Evolutionary conservation across 2,329 filamentous ascomycete genomes (phyloP), one percentile per base, ranked within the genome.

Genomic region (Diplocarpon mali): DNA sequence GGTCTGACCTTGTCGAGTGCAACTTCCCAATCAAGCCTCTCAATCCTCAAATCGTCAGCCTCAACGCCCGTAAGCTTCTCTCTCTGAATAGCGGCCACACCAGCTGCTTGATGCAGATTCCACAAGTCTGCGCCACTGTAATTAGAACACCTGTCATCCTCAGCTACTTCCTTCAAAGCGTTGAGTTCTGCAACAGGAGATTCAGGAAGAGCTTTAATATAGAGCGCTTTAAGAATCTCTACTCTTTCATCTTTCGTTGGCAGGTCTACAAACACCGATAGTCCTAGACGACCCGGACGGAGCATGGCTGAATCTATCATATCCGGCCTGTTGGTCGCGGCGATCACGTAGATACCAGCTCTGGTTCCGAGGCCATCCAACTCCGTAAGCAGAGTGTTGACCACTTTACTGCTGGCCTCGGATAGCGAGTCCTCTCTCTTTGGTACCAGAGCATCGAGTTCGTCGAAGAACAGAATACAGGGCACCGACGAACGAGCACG

Each of bases 401-500:
- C 92, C 2, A 98, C 86, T 29, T 92, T 79, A 1, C 86, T 80
- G 38, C 84, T 86, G 5, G 87, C 83, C 62, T 96, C 90, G 2
- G 82, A 85, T 2, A 85, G 75, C 1, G 73, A 72, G 44, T 83
- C 83, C 59, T 90, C 87, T 44, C 92, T 80, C 41, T 80, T 80
- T 0, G 90, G 89, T 0, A 92, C 89, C 2, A 98, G 70, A 1
- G 92, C 90, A 64, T 98, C 92, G 42, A 98, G 75, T 66, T 98
- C 92, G 62, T 98, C 92, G 61, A 98, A 96, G 74, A 98, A 96
- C 47, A 98, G 81, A 44, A 98, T 87, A 60, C 90, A 96, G 1
- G 92, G 92, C 0, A 88, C 76, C 7, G 84, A 90, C 1, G 84
- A 84, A 41, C 89, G 78, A 1, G 92, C 92, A 13, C 90, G 82